Evolutionary conservation across 2,329 filamentous ascomycete species (phyloP).

Genomic region (Sporothrix luriei): DNA sequence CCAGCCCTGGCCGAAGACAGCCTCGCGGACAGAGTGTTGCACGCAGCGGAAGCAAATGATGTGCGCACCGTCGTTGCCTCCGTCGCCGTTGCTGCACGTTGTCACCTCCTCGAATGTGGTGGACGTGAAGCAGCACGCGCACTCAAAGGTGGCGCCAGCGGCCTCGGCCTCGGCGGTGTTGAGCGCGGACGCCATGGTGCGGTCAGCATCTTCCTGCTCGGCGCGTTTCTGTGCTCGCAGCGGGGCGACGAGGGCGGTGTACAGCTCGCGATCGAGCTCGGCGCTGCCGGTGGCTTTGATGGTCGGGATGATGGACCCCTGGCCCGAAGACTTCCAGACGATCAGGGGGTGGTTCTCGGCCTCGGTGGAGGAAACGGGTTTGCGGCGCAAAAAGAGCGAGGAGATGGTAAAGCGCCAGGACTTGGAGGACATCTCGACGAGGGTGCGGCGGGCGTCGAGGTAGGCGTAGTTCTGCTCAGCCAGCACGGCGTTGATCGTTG

Average conservation of each 20-base stretch:
- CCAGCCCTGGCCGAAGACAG: slow-evolving; percentile 93
- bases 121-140: slow-evolving; percentile 75
- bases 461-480: slow-evolving; percentile 82
- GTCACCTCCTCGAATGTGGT: slow-evolving; percentile 73
- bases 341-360: slow-evolving; percentile 64
- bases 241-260: slow-evolving; percentile 58
- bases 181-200: slow-evolving; percentile 54
- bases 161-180: slow-evolving; percentile 63
- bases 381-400: slow-evolving; percentile 67
- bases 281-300: slow-evolving; percentile 67
- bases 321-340: slow-evolving; percentile 60
- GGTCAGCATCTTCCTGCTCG: slow-evolving; percentile 56
- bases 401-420: slow-evolving; percentile 78
- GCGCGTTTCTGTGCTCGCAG: slow-evolving; percentile 50
- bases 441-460: slow-evolving; percentile 67
- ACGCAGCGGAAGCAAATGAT: slow-evolving; percentile 82
- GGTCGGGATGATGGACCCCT: slow-evolving; percentile 60
- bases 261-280: slow-evolving; percentile 66
- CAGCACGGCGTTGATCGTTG: slow-evolving; percentile 75
- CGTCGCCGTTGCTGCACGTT: slow-evolving; percentile 59
- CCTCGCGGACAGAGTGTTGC: slow-evolving; percentile 77
- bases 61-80: slow-evolving; percentile 53
- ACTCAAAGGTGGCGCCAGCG: slow-evolving; percentile 64
- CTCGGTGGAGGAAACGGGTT: slow-evolving; percentile 45
- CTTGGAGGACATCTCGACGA: slow-evolving; percentile 68